A percentile compares a stretch with the other conserved stretches of the same genome.
phyloP scores from a whole-genome alignment of 2,329 filamentous ascomycete genomes.

The Fusarium buharicum region DNA sequence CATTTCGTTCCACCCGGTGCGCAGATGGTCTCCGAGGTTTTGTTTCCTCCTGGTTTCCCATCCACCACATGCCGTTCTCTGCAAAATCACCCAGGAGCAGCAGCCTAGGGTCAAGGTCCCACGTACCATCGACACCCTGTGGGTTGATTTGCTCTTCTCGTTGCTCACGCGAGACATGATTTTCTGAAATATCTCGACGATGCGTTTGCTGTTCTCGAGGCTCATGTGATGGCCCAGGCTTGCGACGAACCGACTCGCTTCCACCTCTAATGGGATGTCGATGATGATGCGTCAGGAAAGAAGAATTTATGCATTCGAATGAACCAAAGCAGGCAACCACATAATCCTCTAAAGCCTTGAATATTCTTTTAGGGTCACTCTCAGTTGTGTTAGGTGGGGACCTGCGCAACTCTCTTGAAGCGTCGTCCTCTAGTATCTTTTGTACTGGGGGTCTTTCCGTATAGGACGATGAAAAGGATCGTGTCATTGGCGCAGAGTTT shows the following conservation, averaged over 20 bases:
- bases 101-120: conserved; percentile 77
- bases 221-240: conserved; percentile 44
- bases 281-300: conserved; percentile 68
- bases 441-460: conserved; percentile 51
- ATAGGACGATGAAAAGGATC: conserved; percentile 60
- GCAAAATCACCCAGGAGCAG: conserved; percentile 78
- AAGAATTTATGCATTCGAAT: conserved; percentile 77
- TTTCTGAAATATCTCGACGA: conserved; percentile 54
- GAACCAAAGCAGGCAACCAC: conserved; percentile 75
- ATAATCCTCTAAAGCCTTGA: conserved; percentile 82
- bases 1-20: conserved; percentile 33
- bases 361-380: conserved; percentile 68
- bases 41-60: conserved; percentile 64
- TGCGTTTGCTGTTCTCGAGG: conserved; percentile 47
- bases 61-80: conserved; percentile 87
- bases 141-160: conserved; percentile 33
- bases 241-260: conserved; percentile 45
- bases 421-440: conserved; percentile 23
- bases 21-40: conserved; percentile 30
- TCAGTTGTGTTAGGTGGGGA: conserved; percentile 31
- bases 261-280: conserved; percentile 48
- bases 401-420: conserved; percentile 26
- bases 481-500: conserved; percentile 34
- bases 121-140: conserved; percentile 36
- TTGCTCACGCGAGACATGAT: conserved; percentile 18